A percentile compares a stretch with the other conserved stretches of the same genome.
These are phyloP conservation scores for Stephanodiscus minutulus DNA, from an alignment of 108 stramenopile genomes.

Conservation along the genomic window DNA sequence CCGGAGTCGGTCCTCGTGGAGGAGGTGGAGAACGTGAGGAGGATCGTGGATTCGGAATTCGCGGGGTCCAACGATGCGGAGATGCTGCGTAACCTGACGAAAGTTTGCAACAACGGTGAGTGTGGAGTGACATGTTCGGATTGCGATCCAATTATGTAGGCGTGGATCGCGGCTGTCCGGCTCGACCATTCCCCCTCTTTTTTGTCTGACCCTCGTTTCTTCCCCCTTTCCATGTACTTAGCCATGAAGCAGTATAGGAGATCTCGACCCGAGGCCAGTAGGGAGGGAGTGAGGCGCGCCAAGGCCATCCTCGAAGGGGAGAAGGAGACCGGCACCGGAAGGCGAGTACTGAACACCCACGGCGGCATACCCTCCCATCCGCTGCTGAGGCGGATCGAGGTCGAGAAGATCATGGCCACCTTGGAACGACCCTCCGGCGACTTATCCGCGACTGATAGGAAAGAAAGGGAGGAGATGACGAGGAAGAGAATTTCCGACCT, in stretches of 20 bases:
- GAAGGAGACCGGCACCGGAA: constrained; percentile 59
- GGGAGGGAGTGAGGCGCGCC: constrained; percentile 80
- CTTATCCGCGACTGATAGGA: neutral
- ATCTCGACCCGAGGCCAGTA: constrained; percentile 89
- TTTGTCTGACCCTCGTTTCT: too few relatives aligned
- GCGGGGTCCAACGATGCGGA: constrained; percentile 74
- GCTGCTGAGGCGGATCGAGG: constrained; percentile 64
- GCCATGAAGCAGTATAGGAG: constrained; percentile 96
- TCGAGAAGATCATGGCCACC: constrained; percentile 47
- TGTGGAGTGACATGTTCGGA: constrained; percentile 3
- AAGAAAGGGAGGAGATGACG: constrained; percentile 34
- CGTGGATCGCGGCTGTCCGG: too few relatives aligned
- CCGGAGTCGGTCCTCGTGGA: constrained; percentile 90
- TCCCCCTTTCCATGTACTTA: too few relatives aligned
- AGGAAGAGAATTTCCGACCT: constrained; percentile 48
- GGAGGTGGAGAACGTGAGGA: constrained; percentile 91
- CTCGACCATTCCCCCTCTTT: too few relatives aligned
- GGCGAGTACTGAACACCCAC: constrained; percentile 52
- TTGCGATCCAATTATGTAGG: neutral
- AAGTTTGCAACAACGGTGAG: constrained; percentile 73
- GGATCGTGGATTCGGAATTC: constrained; percentile 82
- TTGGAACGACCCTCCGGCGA: constrained; percentile 1
- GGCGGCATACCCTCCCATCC: constrained; percentile 79
- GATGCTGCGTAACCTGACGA: constrained; percentile 60
- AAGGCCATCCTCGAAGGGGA: constrained; percentile 87